Evolutionary conservation across 106 monocot genomes (phyloP), one percentile per base, ranked within the genome.

Genomic region (Allium sativum): DNA sequence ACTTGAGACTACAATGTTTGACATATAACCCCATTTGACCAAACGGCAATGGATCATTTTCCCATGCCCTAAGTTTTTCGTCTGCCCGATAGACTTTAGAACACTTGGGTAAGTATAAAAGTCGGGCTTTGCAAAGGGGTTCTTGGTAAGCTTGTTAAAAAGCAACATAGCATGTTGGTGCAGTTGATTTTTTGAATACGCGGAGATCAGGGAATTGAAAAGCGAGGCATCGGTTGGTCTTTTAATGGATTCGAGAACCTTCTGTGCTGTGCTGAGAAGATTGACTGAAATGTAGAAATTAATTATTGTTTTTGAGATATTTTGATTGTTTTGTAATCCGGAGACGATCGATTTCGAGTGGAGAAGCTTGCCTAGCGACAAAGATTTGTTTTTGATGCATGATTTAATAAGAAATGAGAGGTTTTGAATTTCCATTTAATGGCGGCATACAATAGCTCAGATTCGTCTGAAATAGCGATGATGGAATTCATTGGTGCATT

Each of bases 31-130:
- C 3, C 76, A 80, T 68, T 91, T 91, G 57, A 82, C 13, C 31
- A 83, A 62, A 51, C 18, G 72, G 47, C 79, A 18, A 45, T 80
- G 85, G 17, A 91, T 65, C 61, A 17, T 55, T 66, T 40, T 60
- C 8, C 90, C 90, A 44, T 55, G 17, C 20, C 9, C 3, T 0
- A 42, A 55, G n/a, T 53, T 17, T 3, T 62, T 51, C 13, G 70
- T 50, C 10, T 64, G 70, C 6, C 64, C 55, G 47, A 78, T 85
- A 2, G 82, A 76, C 65, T 82, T 90, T 9, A 90, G 64, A 50
- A 50, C 85, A 54, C 82, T 90, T 2, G 90, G 90, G 62, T 73
- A 90, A 6, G 79, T 80, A 62, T 74, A 82, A 11, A 15, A 17
- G 67, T 90, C 82, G 9, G 85, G 77, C 16, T 54, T 56, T 9